Percentiles rank a stretch among this genome's conserved stretches.
Evolutionary conservation across 306 rosid genomes (phyloP).

Genomic region (Psophocarpus tetragonolobus): DNA sequence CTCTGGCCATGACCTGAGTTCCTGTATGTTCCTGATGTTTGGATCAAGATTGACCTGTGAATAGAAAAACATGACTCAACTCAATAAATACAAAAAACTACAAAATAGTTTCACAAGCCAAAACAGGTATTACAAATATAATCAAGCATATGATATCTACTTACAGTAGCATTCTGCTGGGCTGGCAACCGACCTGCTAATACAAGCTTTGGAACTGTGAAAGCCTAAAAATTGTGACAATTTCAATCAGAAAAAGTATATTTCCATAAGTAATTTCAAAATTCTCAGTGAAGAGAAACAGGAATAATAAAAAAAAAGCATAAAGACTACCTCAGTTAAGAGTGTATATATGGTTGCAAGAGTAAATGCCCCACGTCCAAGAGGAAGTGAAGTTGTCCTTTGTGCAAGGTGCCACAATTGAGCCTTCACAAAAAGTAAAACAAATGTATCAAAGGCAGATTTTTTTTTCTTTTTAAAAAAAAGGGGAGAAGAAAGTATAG

Average conservation of each 20-base stretch:
- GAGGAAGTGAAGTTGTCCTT: conserved; percentile 91
- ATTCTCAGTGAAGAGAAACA: conserved; percentile 4
- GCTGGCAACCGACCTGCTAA: conserved; percentile 97
- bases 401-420: conserved; percentile 97
- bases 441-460: conserved; percentile 27
- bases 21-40: conserved; percentile 80
- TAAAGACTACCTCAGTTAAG: conserved; percentile 76
- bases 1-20: conserved; percentile 94
- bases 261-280: conserved; percentile 10
- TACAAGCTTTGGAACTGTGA: conserved; percentile 89
- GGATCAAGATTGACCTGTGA: conserved; percentile 90
- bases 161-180: conserved; percentile 95
- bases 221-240: conserved; percentile 58
- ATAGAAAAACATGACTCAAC: conserved; percentile 15
- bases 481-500: not conserved
- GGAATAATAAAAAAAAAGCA: not conserved
- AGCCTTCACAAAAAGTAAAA: conserved; percentile 57
- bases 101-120: conserved; percentile 13
- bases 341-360: conserved; percentile 95
- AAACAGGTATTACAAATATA: conserved; percentile 14
- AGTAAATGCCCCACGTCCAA: conserved; percentile 98
- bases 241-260: conserved; percentile 31
- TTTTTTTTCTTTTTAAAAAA: too few relatives aligned
- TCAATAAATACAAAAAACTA: conserved; percentile 28
- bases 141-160: conserved; percentile 44